phyloP scores from a whole-genome alignment of 257 asterid genomes.

The Craterostigma plantagineum region DNA sequence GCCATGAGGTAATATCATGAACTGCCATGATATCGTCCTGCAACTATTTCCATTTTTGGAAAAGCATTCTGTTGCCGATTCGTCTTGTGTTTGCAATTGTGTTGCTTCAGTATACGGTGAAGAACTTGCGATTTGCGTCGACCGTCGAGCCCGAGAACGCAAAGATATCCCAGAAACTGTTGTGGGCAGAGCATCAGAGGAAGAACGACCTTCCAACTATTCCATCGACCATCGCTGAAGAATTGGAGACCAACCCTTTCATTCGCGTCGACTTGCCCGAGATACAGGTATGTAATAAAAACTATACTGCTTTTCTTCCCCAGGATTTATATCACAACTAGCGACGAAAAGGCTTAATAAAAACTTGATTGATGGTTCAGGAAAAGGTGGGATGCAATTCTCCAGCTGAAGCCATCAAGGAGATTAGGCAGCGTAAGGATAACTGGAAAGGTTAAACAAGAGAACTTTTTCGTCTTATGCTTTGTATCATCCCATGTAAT shows the following conservation, averaged over 20 bases:
- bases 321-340: too few species aligned
- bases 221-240: constrained; percentile 83
- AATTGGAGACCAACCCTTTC: constrained; percentile 73
- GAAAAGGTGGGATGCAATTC: constrained; percentile 55
- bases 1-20: constrained; percentile 60
- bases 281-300: constrained; percentile 46
- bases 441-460: constrained; percentile 36
- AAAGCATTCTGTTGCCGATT: constrained; percentile 1
- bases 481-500: too few species aligned
- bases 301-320: not conserved
- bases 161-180: constrained; percentile 26
- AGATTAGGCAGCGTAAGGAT: constrained; percentile 63
- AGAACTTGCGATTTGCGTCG: constrained; percentile 69
- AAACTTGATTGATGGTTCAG: constrained; percentile 18
- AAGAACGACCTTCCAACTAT: constrained; percentile 49
- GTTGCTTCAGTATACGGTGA: constrained; percentile 23
- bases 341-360: not conserved
- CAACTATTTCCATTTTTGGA: too few species aligned
- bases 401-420: constrained; percentile 59
- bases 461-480: too few species aligned
- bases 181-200: constrained; percentile 31
- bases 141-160: constrained; percentile 66
- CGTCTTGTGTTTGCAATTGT: constrained; percentile 6
- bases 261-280: constrained; percentile 79
- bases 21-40: not conserved